Evolutionary conservation across 1,284 basidiomycete genomes (phyloP), one percentile per base, ranked within the genome.

Genomic region (Sporisorium scitamineum): DNA sequence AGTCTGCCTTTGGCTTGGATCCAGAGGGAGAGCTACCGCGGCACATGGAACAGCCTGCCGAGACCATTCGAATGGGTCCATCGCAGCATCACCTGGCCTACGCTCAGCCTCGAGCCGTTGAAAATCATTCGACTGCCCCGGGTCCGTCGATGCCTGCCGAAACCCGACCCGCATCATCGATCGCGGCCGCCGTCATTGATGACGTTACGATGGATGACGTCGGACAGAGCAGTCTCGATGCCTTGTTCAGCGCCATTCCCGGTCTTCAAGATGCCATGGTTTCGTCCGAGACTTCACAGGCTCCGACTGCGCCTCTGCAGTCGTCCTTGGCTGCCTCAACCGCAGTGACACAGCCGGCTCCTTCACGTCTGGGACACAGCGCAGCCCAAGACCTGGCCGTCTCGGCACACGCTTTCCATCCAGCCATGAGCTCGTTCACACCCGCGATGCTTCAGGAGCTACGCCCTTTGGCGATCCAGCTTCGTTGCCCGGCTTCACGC

Each of bases 401-500:
- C 55, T 55, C 63, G 14, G 22, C 42, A 3, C 69, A 66, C 16
- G n/a, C 59, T 32, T 59, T 66, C 32, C 54, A 61, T 7, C 42
- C 69, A 14, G 39, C 41, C 16, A 51, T 66, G 32, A 63, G 42
- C 52, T 55, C 67, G 0, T 66, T 66, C 32, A 72, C 74, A 10
- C 74, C 8, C 58, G 74, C 16, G 70, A 72, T 48, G 62, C 54
- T 8, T 57, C 62, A 5, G 56, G 59, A 8, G 52, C 70, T 3
- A 61, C 62, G 6, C 62, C 74, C 0, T 66, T 76, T 39, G 68
- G 69, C n/a, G 81, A 82, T 51, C 80, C 76, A 2, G 78, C 80
- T 2, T 82, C 81, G 1, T 45, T 82, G 32, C 81, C 81, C 2
- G 81, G 76, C 29, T 82, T 81, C 58, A 82, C 81, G 5, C 81